These are phyloP conservation scores for Blastobotrys capitulatus DNA, from an alignment of 1,139 yeast species.

Conservation along the genomic window DNA sequence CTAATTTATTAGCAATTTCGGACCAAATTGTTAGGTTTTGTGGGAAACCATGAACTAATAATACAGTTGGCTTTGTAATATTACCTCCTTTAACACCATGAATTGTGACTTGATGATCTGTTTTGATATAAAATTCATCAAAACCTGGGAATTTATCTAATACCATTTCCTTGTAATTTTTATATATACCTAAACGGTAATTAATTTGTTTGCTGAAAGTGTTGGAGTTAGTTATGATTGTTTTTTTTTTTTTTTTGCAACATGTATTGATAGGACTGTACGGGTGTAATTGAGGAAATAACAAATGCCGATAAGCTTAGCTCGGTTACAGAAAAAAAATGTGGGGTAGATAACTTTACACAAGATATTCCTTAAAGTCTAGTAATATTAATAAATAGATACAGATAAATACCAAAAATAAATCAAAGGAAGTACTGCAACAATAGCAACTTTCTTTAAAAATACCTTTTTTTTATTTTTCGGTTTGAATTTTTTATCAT, in stretches of 20 bases:
- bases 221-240: too few relatives aligned
- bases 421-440: neutral
- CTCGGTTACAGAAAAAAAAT: too few relatives aligned
- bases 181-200: too few relatives aligned
- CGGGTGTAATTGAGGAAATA: too few relatives aligned
- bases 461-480: neutral
- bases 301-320: too few relatives aligned
- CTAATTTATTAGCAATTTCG: slow-evolving; percentile 11
- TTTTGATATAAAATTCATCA: neutral
- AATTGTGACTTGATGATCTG: neutral
- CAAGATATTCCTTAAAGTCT: too few relatives aligned
- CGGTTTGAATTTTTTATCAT: neutral
- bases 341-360: too few relatives aligned
- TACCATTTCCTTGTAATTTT: too few relatives aligned
- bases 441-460: neutral
- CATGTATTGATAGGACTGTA: too few relatives aligned
- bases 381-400: neutral
- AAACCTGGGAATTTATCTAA: neutral
- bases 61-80: neutral
- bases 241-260: too few relatives aligned
- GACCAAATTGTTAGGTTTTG: slow-evolving; percentile 17
- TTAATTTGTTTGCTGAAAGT: too few relatives aligned
- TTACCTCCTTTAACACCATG: neutral
- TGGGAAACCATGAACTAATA: slow-evolving; percentile 19
- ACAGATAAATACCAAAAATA: neutral